Conservation (phyloP, 2,329 filamentous ascomycete genomes). For the Chalaropsis thielavioides region DNA sequence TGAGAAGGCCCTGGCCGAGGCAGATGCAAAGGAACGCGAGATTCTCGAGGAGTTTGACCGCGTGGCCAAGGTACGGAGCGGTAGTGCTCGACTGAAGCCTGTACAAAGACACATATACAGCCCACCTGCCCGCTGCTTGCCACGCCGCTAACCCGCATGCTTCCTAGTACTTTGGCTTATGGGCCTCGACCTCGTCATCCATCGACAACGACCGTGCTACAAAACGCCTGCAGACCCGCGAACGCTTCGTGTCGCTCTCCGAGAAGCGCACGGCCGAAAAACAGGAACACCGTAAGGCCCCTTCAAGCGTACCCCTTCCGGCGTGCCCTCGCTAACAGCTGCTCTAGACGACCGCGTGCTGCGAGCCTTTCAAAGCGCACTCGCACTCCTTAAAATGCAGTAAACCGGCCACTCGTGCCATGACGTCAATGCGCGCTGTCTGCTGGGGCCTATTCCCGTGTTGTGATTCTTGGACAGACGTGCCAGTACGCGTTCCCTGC, state of each 20-base stretch:
- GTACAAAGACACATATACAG: too few species aligned
- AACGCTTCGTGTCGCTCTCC: slow-evolving; percentile 57
- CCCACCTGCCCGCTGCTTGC: too few species aligned
- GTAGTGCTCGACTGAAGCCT: neutral
- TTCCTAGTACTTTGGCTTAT: slow-evolving; percentile 59
- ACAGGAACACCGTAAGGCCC: slow-evolving; percentile 60
- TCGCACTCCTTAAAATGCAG: slow-evolving; percentile 36
- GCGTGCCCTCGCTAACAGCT: neutral
- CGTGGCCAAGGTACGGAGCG: slow-evolving; percentile 44
- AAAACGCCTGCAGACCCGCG: slow-evolving; percentile 69
- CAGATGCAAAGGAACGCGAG: slow-evolving; percentile 47
- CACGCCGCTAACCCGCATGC: neutral
- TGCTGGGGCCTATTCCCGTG: too few species aligned
- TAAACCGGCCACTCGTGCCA: neutral
- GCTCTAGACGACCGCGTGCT: slow-evolving; percentile 36
- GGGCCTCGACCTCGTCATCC: slow-evolving; percentile 56
- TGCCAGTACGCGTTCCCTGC: neutral
- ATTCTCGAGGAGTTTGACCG: slow-evolving; percentile 52
- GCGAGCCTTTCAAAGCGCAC: slow-evolving; percentile 46
- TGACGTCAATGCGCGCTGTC: neutral
- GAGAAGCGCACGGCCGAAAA: slow-evolving; percentile 59
- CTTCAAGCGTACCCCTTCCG: slow-evolving; percentile 26
- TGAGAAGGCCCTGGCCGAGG: slow-evolving; percentile 46
- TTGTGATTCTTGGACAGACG: neutral
- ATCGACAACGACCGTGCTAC: slow-evolving; percentile 64